These are phyloP conservation scores for Capillidium heterosporum DNA, from an alignment of 371 early-diverging fungal genomes.

Conservation along the genomic window DNA sequence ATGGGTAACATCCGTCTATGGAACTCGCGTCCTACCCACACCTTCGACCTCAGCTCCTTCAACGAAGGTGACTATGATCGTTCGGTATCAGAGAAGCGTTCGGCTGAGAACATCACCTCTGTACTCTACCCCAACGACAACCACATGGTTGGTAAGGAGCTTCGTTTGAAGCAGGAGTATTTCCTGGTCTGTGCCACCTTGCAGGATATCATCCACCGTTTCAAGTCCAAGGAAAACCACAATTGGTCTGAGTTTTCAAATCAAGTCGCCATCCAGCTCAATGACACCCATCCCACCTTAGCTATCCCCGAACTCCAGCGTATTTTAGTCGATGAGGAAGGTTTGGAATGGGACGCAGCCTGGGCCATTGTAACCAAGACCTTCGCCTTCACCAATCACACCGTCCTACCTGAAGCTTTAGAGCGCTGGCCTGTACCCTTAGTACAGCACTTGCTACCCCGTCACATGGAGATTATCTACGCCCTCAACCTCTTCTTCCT, in stretches of 20 bases:
- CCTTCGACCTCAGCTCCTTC: constrained; percentile 64
- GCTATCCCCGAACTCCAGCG: constrained; percentile 78
- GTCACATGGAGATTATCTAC: constrained; percentile 86
- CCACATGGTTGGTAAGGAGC: constrained; percentile 75
- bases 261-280: constrained; percentile 82
- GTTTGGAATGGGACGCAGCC: constrained; percentile 74
- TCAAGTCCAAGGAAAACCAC: constrained; percentile 50
- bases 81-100: constrained; percentile 69
- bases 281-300: constrained; percentile 65
- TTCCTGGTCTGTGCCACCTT: constrained; percentile 80
- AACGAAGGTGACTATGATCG: constrained; percentile 82
- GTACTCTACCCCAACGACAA: constrained; percentile 90
- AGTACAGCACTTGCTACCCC: constrained; percentile 66
- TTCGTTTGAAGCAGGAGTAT: constrained; percentile 87
- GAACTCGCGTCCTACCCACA: constrained; percentile 61
- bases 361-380: constrained; percentile 77
- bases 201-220: constrained; percentile 69
- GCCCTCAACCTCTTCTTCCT: constrained; percentile 90
- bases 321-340: constrained; percentile 70
- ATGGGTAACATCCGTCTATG: constrained; percentile 86
- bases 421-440: constrained; percentile 88
- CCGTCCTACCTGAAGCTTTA: constrained; percentile 86
- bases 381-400: constrained; percentile 91
- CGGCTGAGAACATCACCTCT: constrained; percentile 79
- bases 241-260: constrained; percentile 74